These are phyloP conservation scores for Penicillium angulare DNA, from an alignment of 495 filamentous ascomycete genomes.

Conservation along the genomic window DNA sequence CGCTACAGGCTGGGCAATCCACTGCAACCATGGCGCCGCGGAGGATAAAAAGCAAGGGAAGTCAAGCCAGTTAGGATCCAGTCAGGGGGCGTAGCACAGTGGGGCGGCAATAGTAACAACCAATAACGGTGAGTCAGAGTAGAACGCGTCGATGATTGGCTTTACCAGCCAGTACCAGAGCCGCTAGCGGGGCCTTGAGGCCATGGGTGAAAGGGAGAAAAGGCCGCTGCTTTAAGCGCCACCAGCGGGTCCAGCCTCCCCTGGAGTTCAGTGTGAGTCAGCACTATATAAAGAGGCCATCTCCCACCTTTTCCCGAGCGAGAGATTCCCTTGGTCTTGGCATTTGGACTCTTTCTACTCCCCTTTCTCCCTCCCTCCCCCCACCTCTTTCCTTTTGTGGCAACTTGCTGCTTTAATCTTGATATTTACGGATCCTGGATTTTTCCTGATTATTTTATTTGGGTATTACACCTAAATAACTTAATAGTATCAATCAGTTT, in stretches of 20 bases:
- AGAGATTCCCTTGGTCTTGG: constrained; percentile 49
- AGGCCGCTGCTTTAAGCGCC: constrained; percentile 46
- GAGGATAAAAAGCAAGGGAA: constrained; percentile 32
- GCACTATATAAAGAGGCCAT: constrained; percentile 49
- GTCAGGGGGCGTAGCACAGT: constrained; percentile 11
- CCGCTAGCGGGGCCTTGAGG: constrained; percentile 22
- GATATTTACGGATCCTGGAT: not conserved
- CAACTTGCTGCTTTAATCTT: constrained; percentile 2
- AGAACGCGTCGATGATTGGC: constrained; percentile 11
- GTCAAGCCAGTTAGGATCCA: no score
- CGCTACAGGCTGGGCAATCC: constrained; percentile 28
- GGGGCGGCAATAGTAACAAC: constrained; percentile 12
- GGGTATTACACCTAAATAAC: no score
- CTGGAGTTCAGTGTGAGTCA: constrained; percentile 39
- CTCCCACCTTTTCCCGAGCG: constrained; percentile 37
- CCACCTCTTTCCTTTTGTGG: constrained; percentile 17
- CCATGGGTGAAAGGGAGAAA: constrained; percentile 34
- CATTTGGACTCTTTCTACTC: constrained; percentile 36
- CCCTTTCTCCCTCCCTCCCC: constrained; percentile 21
- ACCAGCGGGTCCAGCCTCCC: constrained; percentile 41
- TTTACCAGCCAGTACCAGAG: constrained; percentile 10
- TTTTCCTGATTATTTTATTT: constrained; percentile 9
- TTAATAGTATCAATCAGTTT: not conserved
- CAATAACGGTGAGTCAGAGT: not conserved
- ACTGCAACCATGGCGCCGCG: constrained; percentile 33